phyloP scores from a whole-genome alignment of 768 basidiomycete genomes.

The Rickenella mellea region DNA sequence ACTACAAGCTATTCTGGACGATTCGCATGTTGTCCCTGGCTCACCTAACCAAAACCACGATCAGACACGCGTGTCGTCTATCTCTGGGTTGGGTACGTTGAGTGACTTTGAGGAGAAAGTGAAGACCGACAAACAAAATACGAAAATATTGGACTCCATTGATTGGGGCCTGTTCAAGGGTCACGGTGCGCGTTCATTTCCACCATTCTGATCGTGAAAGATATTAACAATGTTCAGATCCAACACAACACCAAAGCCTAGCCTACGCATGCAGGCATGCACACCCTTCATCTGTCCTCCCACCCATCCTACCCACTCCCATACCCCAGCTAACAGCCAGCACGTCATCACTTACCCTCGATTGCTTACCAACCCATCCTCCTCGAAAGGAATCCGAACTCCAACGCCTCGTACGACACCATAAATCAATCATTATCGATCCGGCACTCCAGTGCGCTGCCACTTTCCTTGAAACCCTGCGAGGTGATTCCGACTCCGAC shows the following conservation, averaged over 20 bases:
- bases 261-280: constrained; percentile 26
- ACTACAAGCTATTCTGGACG: constrained; percentile 19
- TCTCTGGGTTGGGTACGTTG: neutral
- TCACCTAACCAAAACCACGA: constrained; percentile 4
- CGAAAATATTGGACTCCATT: constrained; percentile 34
- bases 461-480: neutral
- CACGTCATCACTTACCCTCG: constrained; percentile 40
- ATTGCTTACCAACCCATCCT: constrained; percentile 23
- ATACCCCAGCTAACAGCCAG: constrained; percentile 42
- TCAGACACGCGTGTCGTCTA: constrained; percentile 16
- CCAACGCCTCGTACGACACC: neutral
- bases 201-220: neutral
- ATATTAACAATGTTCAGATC: constrained; percentile 32
- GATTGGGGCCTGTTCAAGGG: constrained; percentile 55
- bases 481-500: neutral
- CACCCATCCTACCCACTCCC: constrained; percentile 31
- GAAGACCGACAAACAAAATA: constrained; percentile 32
- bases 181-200: constrained; percentile 32
- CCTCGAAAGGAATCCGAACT: neutral
- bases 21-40: constrained; percentile 8
- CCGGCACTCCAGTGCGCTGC: neutral
- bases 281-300: constrained; percentile 23
- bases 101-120: constrained; percentile 29
- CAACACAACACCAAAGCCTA: constrained; percentile 40
- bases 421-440: neutral